Evolutionary conservation across 2,329 filamentous ascomycete species (phyloP), one percentile per base, ranked within the genome.

Genomic region (Fusarium mangiferae): DNA sequence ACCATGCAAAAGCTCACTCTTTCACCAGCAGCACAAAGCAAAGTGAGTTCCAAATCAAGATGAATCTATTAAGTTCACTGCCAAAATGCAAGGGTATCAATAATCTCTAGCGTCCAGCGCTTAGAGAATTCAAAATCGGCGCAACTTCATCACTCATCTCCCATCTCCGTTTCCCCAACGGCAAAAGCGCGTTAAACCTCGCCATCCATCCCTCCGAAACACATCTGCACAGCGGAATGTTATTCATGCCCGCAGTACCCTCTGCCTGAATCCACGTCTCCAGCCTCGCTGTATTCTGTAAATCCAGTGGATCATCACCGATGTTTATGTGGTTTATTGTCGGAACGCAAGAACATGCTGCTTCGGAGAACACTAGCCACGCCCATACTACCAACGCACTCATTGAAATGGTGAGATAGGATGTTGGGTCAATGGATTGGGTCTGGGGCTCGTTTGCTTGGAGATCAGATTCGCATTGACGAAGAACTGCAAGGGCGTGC

Each of bases 351-450:
- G 66, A 69, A 38, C 78, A 82, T 0, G 72, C 60, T 20, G 74
- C 51, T 15, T 77, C 67, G 6, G 77, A 73, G 39, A 80, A 80
- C 22, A 74, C 77, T 18, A 80, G 78, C 78, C 82, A 84, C 0
- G 80, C 77, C 82, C 82, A 84, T 2, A 83, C 70, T 3, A 84
- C 77, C 6, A 82, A 63, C 0, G 81, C 80, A 6, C 79, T 79
- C 1, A 77, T 78, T 0, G 80, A 78, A 1, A 82, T 62, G 5
- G 82, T 77, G 2, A 83, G 77, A 41, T 83, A 80, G 1, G 79
- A 72, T 17, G 84, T 74, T 0, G 83, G 83, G 26, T 85, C 81
- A 12, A 80, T 35, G 7, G 73, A 68, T 14, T 58, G 66, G 12
- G 36, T 65, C 22, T 69, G 76, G 0, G 69, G 63, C 1, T 68